Base-by-base conservation (phyloP, 2,329 filamentous ascomycete species). In the Colletotrichum sp. region DNA sequence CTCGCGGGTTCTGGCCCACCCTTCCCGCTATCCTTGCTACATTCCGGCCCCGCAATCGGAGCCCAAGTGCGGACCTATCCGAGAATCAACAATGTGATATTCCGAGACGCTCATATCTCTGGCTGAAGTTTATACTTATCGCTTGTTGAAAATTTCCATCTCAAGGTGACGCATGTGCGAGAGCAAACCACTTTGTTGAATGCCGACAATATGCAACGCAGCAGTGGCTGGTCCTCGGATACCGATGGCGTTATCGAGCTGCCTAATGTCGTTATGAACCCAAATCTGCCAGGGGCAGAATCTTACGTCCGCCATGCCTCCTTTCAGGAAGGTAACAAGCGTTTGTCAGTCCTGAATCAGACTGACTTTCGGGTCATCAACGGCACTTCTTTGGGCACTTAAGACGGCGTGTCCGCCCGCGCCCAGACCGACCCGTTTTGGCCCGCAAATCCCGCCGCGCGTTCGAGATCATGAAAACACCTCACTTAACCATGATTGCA, bases 251-350 rank as follows among this genome's bases (percentile, higher is more conserved):
- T 60, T 73, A 75, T 75, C 32, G 32, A 38, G 56, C 21, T 55
- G 58, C 56, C 26, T 26, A 34, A 75, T 75, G 73, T 75, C 70
- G 73, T 73, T 71, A 75, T 75, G 21, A 75, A 60, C 64, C 70
- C 65, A 73, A 38, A 64, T 34, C 56, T 60, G 21, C 43, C 38
- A 10, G 64, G 64, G 71, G 16, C 30, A 65, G 24, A 24, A 67
- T 13, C 48, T 66, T 26, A 7, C 26, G 34, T 24, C 16, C 15
- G n/a, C 6, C 60, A 16, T 36, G 26, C 26, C 26, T n/a, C 24
- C 56, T 56, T 36, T 34, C 30, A 24, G 61, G 36, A 66, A 74
- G 67, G 32, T 60, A 16, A 13, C 32, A 30, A 18, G n/a, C n/a
- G 18, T 10, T 66, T 24, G 26, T 32, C 15, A 48, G 26, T 16